phyloP scores from a whole-genome alignment of 1,284 basidiomycete species.

The Cutaneotrichosporon sp. region DNA sequence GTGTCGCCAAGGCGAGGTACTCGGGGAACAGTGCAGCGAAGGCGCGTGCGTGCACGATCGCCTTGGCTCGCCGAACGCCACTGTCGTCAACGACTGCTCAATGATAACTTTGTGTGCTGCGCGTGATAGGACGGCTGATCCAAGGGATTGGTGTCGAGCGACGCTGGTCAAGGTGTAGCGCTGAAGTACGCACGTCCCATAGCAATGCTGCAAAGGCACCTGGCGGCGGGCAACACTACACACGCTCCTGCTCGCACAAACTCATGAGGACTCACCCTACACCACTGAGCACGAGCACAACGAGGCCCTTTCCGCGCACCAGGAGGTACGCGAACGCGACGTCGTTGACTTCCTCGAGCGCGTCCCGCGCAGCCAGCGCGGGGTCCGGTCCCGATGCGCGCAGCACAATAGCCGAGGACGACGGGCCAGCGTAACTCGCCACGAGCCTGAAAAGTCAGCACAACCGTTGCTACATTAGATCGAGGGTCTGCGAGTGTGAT shows the following conservation, averaged over 20 bases:
- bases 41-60: conserved; percentile 39
- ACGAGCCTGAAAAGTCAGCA: conserved; percentile 23
- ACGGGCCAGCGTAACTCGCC: conserved; percentile 23
- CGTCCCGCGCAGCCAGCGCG: conserved; percentile 15
- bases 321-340: conserved; percentile 14
- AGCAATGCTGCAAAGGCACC: too few species aligned
- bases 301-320: conserved; percentile 13
- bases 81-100: too few species aligned
- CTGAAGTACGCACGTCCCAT: too few species aligned
- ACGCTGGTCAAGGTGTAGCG: too few species aligned
- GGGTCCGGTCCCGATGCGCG: conserved; percentile 22
- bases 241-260: not conserved
- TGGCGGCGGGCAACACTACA: not conserved
- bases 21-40: conserved; percentile 38
- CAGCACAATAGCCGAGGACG: conserved; percentile 17
- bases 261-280: conserved; percentile 36
- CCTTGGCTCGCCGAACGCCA: conserved; percentile 25
- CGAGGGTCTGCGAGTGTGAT: too few species aligned
- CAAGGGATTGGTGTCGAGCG: too few species aligned
- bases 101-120: too few species aligned
- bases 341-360: conserved; percentile 1
- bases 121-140: too few species aligned
- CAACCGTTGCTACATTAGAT: too few species aligned
- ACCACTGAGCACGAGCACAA: conserved; percentile 12
- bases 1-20: conserved; percentile 38